Evolutionary conservation across 345 rosid genomes (phyloP).

Genomic region (Erodium maritimum): DNA sequence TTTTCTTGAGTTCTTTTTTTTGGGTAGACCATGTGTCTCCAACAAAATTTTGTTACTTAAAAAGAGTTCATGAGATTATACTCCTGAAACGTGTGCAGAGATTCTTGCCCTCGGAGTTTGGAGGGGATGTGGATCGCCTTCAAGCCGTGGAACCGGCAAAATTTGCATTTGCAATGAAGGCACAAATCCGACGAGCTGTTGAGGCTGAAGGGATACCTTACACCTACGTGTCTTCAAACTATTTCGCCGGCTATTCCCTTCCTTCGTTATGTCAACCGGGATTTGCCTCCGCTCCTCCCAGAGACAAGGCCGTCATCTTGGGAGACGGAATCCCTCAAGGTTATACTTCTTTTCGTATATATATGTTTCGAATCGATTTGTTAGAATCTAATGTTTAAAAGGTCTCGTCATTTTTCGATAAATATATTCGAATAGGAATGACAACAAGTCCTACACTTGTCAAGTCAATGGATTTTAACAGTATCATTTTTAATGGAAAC

Average conservation of each 20-base stretch:
- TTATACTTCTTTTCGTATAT: slow-evolving; percentile 16
- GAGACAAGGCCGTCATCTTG: slow-evolving; percentile 36
- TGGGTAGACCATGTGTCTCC: no score
- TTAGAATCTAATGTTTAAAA: background rate
- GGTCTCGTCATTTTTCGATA: no score
- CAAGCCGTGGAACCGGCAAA: slow-evolving; percentile 49
- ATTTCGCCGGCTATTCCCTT: slow-evolving; percentile 38
- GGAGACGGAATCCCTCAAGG: slow-evolving; percentile 47
- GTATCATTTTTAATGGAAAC: no score
- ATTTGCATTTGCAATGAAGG: slow-evolving; percentile 28
- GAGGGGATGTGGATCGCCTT: slow-evolving; percentile 40
- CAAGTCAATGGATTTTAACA: no score
- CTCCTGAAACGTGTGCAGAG: slow-evolving; percentile 21
- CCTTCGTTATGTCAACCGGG: slow-evolving; percentile 37
- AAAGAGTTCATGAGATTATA: no score
- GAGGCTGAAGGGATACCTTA: slow-evolving; percentile 51
- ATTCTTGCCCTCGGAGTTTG: slow-evolving; percentile 67
- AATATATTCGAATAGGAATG: no score
- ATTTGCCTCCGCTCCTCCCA: slow-evolving; percentile 36
- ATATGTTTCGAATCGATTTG: no score
- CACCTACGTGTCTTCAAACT: slow-evolving; percentile 38
- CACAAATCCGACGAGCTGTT: slow-evolving; percentile 33
- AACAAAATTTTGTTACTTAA: no score
- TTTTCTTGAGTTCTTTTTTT: no score
- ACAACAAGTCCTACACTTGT: no score